Percentiles rank a stretch among this genome's conserved stretches.
Evolutionary conservation across 2,329 filamentous ascomycete genomes (phyloP).

Genomic region (Bipolaris cookei): DNA sequence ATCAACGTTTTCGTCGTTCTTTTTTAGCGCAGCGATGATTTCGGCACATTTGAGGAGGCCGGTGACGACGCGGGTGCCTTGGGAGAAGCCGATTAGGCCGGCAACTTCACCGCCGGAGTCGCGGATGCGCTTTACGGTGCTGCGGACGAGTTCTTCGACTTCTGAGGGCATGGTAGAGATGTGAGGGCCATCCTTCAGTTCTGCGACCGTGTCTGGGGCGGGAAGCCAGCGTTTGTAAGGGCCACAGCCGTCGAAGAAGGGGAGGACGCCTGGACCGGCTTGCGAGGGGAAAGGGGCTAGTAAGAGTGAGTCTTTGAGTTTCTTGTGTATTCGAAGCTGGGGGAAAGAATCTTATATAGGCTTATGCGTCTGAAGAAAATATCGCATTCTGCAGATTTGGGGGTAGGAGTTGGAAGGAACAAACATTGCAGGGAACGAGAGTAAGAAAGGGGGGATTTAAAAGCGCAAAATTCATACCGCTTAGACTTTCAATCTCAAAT

Average conservation of each 20-base stretch:
- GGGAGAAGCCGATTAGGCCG: constrained; percentile 41
- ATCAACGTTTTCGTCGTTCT: not conserved
- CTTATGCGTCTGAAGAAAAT: no score
- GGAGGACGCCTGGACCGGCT: constrained; percentile 46
- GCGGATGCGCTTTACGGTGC: constrained; percentile 20
- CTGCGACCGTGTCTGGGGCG: constrained; percentile 18
- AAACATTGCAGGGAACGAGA: not conserved
- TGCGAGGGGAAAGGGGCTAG: constrained; percentile 42
- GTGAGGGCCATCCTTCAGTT: constrained; percentile 23
- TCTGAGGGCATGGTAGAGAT: constrained; percentile 19
- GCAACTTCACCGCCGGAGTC: constrained; percentile 33
- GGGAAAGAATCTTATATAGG: no score
- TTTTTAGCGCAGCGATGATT: constrained; percentile 21
- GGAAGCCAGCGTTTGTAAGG: constrained; percentile 45
- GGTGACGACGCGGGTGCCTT: constrained; percentile 45
- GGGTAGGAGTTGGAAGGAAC: not conserved
- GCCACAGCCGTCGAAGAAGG: constrained; percentile 49
- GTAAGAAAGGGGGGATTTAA: not conserved
- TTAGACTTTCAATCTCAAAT: constrained; percentile 35
- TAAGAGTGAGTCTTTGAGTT: constrained; percentile 5
- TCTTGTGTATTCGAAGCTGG: not conserved
- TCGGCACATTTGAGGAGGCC: constrained; percentile 38
- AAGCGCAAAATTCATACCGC: constrained; percentile 26
- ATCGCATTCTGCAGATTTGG: not conserved
- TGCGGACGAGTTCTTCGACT: constrained; percentile 30